These are phyloP conservation scores for Apiosordaria backusii DNA, from an alignment of 495 filamentous ascomycete genomes.

Conservation along the genomic window DNA sequence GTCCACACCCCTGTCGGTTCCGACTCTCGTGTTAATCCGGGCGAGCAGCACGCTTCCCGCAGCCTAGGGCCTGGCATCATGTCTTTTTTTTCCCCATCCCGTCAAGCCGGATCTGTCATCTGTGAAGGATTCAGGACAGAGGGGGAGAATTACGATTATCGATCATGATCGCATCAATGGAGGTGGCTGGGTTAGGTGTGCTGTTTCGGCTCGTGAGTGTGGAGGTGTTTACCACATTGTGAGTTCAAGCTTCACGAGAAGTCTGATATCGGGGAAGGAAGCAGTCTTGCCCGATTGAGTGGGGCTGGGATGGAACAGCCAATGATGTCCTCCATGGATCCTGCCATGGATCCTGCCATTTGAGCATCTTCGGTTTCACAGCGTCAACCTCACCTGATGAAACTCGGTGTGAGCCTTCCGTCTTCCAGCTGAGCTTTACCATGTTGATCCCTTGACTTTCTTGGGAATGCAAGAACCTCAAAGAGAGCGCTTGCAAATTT, in stretches of 20 bases:
- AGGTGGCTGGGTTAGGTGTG: background rate
- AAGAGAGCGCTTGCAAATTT: background rate
- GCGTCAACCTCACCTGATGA: conserved; percentile 2
- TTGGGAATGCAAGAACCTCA: background rate
- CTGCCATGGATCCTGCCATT: too few relatives aligned
- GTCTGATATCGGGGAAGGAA: background rate
- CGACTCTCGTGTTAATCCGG: conserved; percentile 13
- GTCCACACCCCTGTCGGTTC: conserved; percentile 2
- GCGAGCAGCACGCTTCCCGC: background rate
- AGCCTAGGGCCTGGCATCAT: background rate
- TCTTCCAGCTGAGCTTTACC: background rate
- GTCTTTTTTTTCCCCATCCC: background rate
- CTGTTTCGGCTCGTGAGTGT: background rate
- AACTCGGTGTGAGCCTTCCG: background rate
- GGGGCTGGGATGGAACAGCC: background rate
- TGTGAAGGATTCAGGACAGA: background rate
- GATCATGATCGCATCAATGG: background rate
- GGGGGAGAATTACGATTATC: background rate
- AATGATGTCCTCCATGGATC: background rate
- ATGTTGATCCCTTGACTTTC: background rate
- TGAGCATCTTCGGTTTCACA: background rate
- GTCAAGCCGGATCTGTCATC: background rate
- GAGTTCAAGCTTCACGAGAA: background rate
- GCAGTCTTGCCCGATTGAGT: background rate
- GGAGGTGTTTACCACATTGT: background rate